These are phyloP conservation scores for Yamadazyma nakazawae DNA, from an alignment of 805 yeast genomes.

Conservation along the genomic window DNA sequence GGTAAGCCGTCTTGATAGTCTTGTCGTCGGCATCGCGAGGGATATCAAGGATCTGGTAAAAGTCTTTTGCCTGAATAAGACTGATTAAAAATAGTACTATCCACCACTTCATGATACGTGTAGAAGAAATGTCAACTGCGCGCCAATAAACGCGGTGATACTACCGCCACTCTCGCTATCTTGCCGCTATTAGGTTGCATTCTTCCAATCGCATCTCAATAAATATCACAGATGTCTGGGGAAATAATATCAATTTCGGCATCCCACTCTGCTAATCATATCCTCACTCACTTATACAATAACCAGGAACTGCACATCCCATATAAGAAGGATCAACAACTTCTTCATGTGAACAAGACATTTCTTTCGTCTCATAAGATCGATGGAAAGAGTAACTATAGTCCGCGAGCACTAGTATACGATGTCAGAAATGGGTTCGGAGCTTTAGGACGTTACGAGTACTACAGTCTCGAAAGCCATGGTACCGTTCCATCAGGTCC, in stretches of 20 bases:
- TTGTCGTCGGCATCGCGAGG: slow-evolving; percentile 65
- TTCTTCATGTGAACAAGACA: slow-evolving; percentile 47
- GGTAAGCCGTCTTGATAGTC: slow-evolving; percentile 82
- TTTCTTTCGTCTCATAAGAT: slow-evolving; percentile 22
- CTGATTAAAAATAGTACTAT: background rate
- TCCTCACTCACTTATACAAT: slow-evolving; percentile 79
- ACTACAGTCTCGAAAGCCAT: slow-evolving; percentile 21
- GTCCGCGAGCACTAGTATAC: slow-evolving; percentile 83
- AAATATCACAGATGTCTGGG: background rate
- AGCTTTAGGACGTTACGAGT: slow-evolving; percentile 54
- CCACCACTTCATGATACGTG: slow-evolving; percentile 3
- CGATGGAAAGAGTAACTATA: slow-evolving; percentile 44
- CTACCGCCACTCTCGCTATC: background rate
- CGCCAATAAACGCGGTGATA: background rate
- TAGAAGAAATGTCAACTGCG: slow-evolving; percentile 2
- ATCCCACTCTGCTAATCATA: slow-evolving; percentile 71
- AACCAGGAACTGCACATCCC: slow-evolving; percentile 68
- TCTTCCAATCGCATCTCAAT: background rate
- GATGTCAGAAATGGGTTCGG: slow-evolving; percentile 80
- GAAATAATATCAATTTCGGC: slow-evolving; percentile 10
- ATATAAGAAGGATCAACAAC: slow-evolving; percentile 43
- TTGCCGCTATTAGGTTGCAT: background rate
- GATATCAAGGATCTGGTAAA: slow-evolving; percentile 66
- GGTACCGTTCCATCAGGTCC: background rate
- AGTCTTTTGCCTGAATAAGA: slow-evolving; percentile 37